Evolutionary conservation across 208 protist species (phyloP).

Genomic region (Trypanosoma cruzi): DNA sequence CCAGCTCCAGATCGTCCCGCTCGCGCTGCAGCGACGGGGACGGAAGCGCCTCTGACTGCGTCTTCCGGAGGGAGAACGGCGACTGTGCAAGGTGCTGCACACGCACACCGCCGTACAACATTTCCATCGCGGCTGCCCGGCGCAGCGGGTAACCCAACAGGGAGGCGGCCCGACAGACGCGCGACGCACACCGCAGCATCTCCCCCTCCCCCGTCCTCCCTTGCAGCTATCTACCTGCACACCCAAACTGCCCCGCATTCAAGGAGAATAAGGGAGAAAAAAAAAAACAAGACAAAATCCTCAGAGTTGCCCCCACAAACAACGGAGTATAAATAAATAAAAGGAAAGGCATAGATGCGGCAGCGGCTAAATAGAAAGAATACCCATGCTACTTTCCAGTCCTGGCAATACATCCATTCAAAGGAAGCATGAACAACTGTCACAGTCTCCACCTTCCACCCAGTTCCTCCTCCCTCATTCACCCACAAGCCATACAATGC

Average conservation of each 20-base stretch:
- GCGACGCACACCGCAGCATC: slow-evolving; percentile 19
- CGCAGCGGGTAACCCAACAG: slow-evolving; percentile 78
- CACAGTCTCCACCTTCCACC: no score
- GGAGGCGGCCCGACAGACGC: slow-evolving; percentile 13
- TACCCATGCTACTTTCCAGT: background rate
- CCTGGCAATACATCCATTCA: background rate
- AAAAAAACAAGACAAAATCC: background rate
- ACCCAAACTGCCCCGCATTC: background rate
- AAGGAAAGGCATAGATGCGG: background rate
- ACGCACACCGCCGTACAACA: slow-evolving; percentile 85
- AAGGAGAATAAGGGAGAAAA: background rate
- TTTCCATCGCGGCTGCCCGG: slow-evolving; percentile 58
- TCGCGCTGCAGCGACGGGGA: slow-evolving; percentile 50
- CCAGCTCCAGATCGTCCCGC: slow-evolving; percentile 58
- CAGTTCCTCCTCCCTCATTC: background rate
- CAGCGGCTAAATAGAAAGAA: background rate
- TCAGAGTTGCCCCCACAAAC: no score
- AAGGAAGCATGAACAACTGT: no score
- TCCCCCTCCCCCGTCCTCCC: background rate
- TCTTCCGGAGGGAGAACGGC: slow-evolving; percentile 52
- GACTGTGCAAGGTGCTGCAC: slow-evolving; percentile 51
- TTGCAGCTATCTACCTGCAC: background rate
- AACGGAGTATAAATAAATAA: background rate
- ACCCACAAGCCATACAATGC: background rate
- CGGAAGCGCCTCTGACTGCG: slow-evolving; percentile 64